These are phyloP conservation scores for Zygosaccharomyces lentus DNA, from an alignment of 805 yeast genomes.

Conservation along the genomic window DNA sequence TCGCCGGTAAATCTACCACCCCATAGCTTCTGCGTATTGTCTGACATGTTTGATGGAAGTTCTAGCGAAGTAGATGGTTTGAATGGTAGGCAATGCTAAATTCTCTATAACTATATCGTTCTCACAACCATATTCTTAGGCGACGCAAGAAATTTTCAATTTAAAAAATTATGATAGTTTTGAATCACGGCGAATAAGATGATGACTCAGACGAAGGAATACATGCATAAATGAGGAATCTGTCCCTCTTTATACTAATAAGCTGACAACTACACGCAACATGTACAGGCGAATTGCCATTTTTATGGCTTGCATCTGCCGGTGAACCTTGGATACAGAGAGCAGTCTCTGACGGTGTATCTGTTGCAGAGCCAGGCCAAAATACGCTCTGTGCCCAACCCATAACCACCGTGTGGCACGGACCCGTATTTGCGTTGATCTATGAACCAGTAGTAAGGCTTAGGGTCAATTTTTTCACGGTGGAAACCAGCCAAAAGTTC, in stretches of 20 bases:
- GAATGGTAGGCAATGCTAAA: neutral
- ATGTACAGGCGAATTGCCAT: neutral
- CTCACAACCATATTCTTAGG: too few relatives aligned
- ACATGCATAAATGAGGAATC: neutral
- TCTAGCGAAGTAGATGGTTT: neutral
- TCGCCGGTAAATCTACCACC: slow-evolving; percentile 98
- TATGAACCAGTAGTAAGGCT: slow-evolving; percentile 90
- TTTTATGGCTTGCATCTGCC: slow-evolving; percentile 93
- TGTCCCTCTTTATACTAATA: neutral
- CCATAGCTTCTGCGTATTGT: slow-evolving; percentile 71
- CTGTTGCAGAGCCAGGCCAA: slow-evolving; percentile 98
- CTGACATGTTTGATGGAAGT: slow-evolving; percentile 18
- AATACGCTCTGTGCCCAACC: slow-evolving; percentile 96
- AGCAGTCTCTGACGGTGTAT: slow-evolving; percentile 97
- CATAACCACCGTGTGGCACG: slow-evolving; percentile 98
- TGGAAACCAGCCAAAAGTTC: slow-evolving; percentile 87
- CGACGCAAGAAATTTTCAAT: too few relatives aligned
- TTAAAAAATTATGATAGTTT: too few relatives aligned
- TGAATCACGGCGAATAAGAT: neutral
- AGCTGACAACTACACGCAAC: neutral
- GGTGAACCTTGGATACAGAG: slow-evolving; percentile 93
- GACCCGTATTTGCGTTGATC: slow-evolving; percentile 97
- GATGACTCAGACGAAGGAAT: neutral
- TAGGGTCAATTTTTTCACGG: slow-evolving; percentile 83
- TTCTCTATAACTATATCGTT: neutral